Base-by-base conservation (phyloP, 1,284 basidiomycete genomes). In the Lentinus polychrous region DNA sequence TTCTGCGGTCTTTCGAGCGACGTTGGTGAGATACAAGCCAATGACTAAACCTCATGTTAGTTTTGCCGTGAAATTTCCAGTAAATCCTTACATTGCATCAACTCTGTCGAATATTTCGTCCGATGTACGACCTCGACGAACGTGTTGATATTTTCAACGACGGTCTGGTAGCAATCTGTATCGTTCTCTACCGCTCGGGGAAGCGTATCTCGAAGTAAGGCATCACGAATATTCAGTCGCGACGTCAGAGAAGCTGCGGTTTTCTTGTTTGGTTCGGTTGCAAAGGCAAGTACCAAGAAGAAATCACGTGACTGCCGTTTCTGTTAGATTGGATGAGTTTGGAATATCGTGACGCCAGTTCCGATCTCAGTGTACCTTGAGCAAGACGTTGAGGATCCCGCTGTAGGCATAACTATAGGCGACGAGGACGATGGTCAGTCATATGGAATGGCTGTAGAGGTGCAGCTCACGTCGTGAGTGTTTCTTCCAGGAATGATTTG, bases 1-100 rank as follows among this genome's bases (percentile, higher is more conserved):
- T 51, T 86, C 83, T 7, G 76, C 73, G 15, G 74, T 69, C 35
- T 77, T 75, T 8, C 81, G 72, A 27, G 76, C 73, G 46, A 83
- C 59, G 22, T 65, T 66, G 1, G 69, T 72, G 12, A 86, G 64
- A 41, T 75, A 73, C 38, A 75, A 67, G 8, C 80, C 81, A 39
- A 77, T 65, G 57, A 75, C 85, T 87, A 52, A 6, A 36, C 31
- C 38, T 31, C 32, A 7, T 31, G 36, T 15, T 42, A 31, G 15
- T 20, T 12, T 8, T 49, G 31, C 33, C 35, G 12, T 12, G 15
- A 45, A 14, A n/a, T 43, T 6, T 15, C 18, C 46, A 12, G 47
- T n/a, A 22, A 45, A 12, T 8, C 55, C 79, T 54, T 53, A 84
- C 85, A 73, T 51, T 70, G 70, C 61, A 86, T 70, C 18, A 79